A percentile compares a stretch with the other conserved stretches of the same genome.
Evolutionary conservation across 768 basidiomycete species (phyloP).

Genomic region (Fomitopsis serialis): DNA sequence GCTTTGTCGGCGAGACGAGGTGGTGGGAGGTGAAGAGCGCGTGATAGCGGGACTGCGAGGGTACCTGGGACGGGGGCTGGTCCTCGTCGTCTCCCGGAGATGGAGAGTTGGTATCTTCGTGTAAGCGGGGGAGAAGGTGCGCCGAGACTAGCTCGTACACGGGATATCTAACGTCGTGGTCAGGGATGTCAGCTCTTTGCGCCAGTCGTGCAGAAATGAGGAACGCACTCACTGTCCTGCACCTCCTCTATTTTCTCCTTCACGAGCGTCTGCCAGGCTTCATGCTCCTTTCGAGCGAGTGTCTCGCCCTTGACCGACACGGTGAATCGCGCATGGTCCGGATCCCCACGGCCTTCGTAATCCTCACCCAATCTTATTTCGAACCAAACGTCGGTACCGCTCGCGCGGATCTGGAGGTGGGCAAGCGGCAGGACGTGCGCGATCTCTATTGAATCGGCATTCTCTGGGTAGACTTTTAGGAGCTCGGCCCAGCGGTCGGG

Average conservation of each 20-base stretch:
- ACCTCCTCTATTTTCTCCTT: slow-evolving; percentile 32
- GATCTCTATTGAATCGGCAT: slow-evolving; percentile 13
- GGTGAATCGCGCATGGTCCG: background rate
- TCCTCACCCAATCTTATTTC: slow-evolving; percentile 25
- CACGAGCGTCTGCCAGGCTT: slow-evolving; percentile 40
- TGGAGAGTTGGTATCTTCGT: slow-evolving; percentile 17
- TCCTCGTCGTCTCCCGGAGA: background rate
- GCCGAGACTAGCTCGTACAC: slow-evolving; percentile 54
- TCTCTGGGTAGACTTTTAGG: slow-evolving; percentile 18
- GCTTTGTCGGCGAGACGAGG: slow-evolving; percentile 58
- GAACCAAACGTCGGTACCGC: slow-evolving; percentile 28
- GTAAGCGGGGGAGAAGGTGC: slow-evolving; percentile 53
- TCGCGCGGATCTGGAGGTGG: slow-evolving; percentile 30
- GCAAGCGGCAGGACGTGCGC: slow-evolving; percentile 10
- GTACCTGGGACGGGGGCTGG: too few species aligned
- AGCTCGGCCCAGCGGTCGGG: slow-evolving; percentile 25
- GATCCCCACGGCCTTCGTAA: slow-evolving; percentile 10
- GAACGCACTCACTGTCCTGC: slow-evolving; percentile 24
- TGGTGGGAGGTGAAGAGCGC: slow-evolving; percentile 72
- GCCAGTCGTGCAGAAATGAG: background rate
- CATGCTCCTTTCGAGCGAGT: slow-evolving; percentile 42
- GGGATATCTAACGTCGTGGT: slow-evolving; percentile 50
- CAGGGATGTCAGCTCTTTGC: background rate
- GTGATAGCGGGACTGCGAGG: too few species aligned
- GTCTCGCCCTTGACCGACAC: slow-evolving; percentile 43